Base-by-base conservation (phyloP, 768 basidiomycete species). In the Serpula lacrymans region DNA sequence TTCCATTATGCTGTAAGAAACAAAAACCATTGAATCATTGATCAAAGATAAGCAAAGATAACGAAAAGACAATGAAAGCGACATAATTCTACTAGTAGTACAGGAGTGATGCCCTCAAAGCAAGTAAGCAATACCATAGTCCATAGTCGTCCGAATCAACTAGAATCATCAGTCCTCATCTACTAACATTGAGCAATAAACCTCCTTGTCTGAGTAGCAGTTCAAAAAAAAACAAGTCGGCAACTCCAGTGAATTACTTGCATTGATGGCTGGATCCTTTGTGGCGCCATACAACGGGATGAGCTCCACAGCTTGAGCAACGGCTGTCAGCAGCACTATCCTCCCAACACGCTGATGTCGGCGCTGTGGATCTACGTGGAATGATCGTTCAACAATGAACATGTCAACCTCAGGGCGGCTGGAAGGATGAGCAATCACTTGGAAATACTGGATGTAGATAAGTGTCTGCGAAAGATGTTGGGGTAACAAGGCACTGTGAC, bases 161-260 rank as follows among this genome's bases (percentile, higher is more conserved):
- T n/a, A n/a, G n/a, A n/a, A n/a, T n/a, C n/a, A n/a, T n/a, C n/a
- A n/a, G n/a, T n/a, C n/a, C n/a, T n/a, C n/a, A n/a, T n/a, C n/a
- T n/a, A n/a, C n/a, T n/a, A n/a, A n/a, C n/a, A n/a, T n/a, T n/a
- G n/a, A n/a, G n/a, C n/a, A 18, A 33, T 33, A 47, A 20, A 46
- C 17, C 18, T 64, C 60, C 39, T 64, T 64, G 32, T 51, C 49
- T 24, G 55, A 56, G 38, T 60, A 63, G 28, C 50, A 54, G 36
- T 64, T 59, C 41, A 64, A 37, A 14, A 14, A n/a, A 14, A 18
- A 14, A 33, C 14, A n/a, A 14, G 31, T 33, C 31, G 20, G n/a
- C n/a, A 28, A 9, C 27, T 28, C 27, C 27, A 9, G 27, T 9
- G 27, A 28, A 9, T 9, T 9, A n/a, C 9, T n/a, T 28, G 27